Evolutionary conservation across 139 green algal genomes (phyloP), one percentile per base, ranked within the genome.

Genomic region (Tetraselmis chui): DNA sequence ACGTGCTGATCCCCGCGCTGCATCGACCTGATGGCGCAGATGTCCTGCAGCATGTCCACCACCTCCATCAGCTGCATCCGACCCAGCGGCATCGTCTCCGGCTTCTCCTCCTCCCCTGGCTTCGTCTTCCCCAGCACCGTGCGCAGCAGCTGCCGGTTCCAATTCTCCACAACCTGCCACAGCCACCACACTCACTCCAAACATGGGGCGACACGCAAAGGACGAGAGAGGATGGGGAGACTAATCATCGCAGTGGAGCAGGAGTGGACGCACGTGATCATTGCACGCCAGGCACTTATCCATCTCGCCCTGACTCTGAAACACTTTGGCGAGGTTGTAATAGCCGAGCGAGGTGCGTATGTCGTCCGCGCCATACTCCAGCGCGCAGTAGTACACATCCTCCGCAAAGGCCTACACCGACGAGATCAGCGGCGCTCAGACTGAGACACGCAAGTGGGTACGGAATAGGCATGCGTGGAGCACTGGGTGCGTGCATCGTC

Each of bases 251-350:
- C 76, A 28, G 32, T 78, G 25, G 1, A 81, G 28, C 76, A 31
- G 78, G 76, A 85, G 81, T 1, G 27, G 26, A 45, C 77, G 31
- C 2, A 81, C 82, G 22, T 82, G 82, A 32, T 82, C 82, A 77
- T 78, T 79, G 82, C 77, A 82, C 28, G 76, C 59, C 1, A 88
- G 29, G 0, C 79, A 80, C 85, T 90, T 88, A 30, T 87, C 81
- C 28, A 78, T 59, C 1, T 91, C 86, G 1, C 77, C 85, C 11
- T 77, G 75, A 28, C 59, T 77, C 83, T 91, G 84, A 59, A 94
- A 94, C 5, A 93, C 89, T 86, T 95, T 95, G 77, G 87, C 86
- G 82, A 97, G 83, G 86, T 97, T 97, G 90, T 95, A 97, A 83
- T 92, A 97, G 0, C 92, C 93, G 30, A 97, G 79, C 28, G 83